Percentiles rank a stretch among this genome's conserved stretches.
phyloP scores from a whole-genome alignment of 148 eudicot genomes.

The Arbutus unedo region DNA sequence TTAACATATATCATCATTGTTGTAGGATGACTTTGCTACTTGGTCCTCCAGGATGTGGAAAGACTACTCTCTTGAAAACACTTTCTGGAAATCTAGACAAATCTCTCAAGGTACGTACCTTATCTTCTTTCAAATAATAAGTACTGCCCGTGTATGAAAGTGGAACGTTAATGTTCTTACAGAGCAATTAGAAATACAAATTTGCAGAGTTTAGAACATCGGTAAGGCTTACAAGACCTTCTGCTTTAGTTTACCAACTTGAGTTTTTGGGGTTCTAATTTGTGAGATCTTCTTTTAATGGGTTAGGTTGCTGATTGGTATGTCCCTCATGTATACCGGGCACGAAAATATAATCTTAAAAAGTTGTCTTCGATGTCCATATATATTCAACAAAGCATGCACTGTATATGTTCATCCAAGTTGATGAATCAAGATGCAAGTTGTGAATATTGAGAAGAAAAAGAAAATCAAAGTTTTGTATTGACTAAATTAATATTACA shows the following conservation, averaged over 20 bases:
- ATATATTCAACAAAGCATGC: background rate
- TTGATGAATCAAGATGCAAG: no score
- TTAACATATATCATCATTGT: background rate
- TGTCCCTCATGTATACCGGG: background rate
- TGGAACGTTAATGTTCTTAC: no score
- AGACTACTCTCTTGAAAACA: conserved; percentile 64
- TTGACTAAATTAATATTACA: no score
- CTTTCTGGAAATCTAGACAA: conserved; percentile 64
- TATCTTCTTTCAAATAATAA: background rate
- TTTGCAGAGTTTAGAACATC: no score
- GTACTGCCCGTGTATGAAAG: no score
- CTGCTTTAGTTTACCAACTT: no score
- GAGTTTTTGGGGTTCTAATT: no score
- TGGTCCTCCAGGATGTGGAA: conserved; percentile 34
- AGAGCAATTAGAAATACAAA: no score
- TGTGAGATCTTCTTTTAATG: background rate
- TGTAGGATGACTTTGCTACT: conserved; percentile 33
- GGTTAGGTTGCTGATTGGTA: background rate
- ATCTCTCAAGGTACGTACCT: conserved; percentile 38
- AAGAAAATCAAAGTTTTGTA: no score
- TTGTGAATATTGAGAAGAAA: no score
- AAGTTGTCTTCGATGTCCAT: background rate
- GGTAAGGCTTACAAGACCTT: no score
- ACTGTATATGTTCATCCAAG: no score
- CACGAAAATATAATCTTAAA: background rate